Conservation (phyloP, 495 filamentous ascomycete species). For the Penicillium turbatum region DNA sequence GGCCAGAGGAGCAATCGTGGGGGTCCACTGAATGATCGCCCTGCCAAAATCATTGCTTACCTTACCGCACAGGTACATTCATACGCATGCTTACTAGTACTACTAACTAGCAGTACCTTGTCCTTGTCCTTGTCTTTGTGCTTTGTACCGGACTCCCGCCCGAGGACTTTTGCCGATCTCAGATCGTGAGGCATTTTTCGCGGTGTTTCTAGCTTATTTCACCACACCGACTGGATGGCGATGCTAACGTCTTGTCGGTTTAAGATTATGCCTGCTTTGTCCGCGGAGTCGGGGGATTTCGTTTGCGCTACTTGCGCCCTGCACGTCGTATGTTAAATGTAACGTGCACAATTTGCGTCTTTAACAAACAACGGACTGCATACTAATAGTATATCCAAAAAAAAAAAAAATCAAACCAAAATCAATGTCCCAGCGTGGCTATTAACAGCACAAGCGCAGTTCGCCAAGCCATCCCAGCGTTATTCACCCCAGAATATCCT, state of each 20-base stretch:
- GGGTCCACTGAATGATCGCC: constrained; percentile 27
- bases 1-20: constrained; percentile 26
- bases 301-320: not conserved
- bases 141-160: no score
- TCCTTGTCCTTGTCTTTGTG: not conserved
- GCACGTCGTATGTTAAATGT: no score
- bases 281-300: not conserved
- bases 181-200: constrained; percentile 18
- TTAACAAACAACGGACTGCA: no score
- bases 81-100: no score
- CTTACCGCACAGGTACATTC: not conserved
- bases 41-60: constrained; percentile 25
- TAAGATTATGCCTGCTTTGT: not conserved
- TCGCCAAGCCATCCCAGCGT: constrained; percentile 26
- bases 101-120: not conserved
- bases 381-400: not conserved
- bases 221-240: not conserved
- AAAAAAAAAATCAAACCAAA: no score
- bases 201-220: not conserved
- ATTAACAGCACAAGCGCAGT: constrained; percentile 10
- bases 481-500: constrained; percentile 21
- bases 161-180: constrained; percentile 3
- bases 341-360: no score
- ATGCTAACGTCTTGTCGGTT: no score
- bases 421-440: no score